Evolutionary conservation across 257 asterid genomes (phyloP).

Genomic region (Misopates orontium): DNA sequence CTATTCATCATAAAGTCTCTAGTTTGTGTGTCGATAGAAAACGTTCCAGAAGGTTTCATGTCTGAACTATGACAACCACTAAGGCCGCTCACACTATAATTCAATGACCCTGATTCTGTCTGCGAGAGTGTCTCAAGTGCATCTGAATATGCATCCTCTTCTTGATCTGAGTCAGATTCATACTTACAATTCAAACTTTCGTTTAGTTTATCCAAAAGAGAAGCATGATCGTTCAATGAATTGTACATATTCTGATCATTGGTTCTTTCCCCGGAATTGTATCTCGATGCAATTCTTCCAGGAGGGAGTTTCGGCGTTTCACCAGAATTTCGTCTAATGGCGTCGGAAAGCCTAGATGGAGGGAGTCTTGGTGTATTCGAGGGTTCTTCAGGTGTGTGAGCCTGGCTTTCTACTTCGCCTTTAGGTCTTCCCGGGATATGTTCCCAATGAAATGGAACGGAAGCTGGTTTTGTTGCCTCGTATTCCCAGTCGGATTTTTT

Average conservation of each 20-base stretch:
- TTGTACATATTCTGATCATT: slow-evolving; percentile 42
- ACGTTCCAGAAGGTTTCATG: slow-evolving; percentile 55
- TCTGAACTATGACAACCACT: slow-evolving; percentile 56
- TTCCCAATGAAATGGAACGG: slow-evolving; percentile 93
- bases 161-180: slow-evolving; percentile 56
- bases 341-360: slow-evolving; percentile 55
- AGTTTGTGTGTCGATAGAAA: slow-evolving; percentile 58
- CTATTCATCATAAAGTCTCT: slow-evolving; percentile 84
- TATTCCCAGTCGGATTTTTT: slow-evolving; percentile 42
- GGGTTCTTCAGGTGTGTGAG: slow-evolving; percentile 45
- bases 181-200: slow-evolving; percentile 60
- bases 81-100: slow-evolving; percentile 69
- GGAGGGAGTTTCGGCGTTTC: slow-evolving; percentile 46
- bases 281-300: slow-evolving; percentile 34
- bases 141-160: slow-evolving; percentile 58
- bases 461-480: slow-evolving; percentile 64
- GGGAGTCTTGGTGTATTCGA: slow-evolving; percentile 67
- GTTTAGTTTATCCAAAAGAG: slow-evolving; percentile 62
- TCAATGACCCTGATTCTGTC: slow-evolving; percentile 52
- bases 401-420: slow-evolving; percentile 38
- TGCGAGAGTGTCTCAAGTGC: slow-evolving; percentile 53
- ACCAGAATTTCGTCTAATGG: slow-evolving; percentile 46
- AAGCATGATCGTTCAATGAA: slow-evolving; percentile 67
- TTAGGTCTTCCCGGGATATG: slow-evolving; percentile 77
- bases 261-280: slow-evolving; percentile 57